These are phyloP conservation scores for Omphalotus guepiniiformis DNA, from an alignment of 768 basidiomycete genomes.

Conservation along the genomic window DNA sequence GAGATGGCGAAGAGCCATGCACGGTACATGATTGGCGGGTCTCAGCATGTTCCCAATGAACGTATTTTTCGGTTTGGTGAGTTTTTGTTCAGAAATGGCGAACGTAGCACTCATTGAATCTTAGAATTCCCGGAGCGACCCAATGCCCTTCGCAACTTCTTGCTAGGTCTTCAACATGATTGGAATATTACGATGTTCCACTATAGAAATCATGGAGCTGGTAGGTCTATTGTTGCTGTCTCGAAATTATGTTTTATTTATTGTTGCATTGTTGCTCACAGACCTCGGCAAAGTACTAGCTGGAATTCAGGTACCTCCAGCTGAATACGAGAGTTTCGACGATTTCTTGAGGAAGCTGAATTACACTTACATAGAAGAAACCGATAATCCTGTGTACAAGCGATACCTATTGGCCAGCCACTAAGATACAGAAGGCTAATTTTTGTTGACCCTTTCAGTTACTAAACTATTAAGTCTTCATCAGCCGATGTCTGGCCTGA, in stretches of 20 bases:
- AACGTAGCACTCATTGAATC: slow-evolving; percentile 4
- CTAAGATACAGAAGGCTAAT: no score
- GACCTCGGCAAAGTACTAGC: slow-evolving; percentile 92
- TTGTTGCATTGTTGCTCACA: slow-evolving; percentile 21
- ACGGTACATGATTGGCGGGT: slow-evolving; percentile 92
- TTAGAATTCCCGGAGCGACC: slow-evolving; percentile 96
- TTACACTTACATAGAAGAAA: slow-evolving; percentile 92
- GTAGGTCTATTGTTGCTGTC: slow-evolving; percentile 39
- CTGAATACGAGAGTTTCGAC: slow-evolving; percentile 64
- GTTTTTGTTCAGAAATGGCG: slow-evolving; percentile 24
- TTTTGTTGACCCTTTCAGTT: no score
- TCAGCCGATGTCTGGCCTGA: no score
- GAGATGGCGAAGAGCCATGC: slow-evolving; percentile 95
- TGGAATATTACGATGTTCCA: slow-evolving; percentile 99
- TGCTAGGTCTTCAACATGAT: slow-evolving; percentile 71
- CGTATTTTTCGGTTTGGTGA: slow-evolving; percentile 89
- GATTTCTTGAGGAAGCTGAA: slow-evolving; percentile 73
- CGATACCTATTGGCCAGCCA: no score
- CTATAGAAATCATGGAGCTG: slow-evolving; percentile 96
- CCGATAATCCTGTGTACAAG: slow-evolving; percentile 80
- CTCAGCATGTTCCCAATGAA: slow-evolving; percentile 73
- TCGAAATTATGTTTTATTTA: background rate
- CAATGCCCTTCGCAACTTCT: slow-evolving; percentile 85
- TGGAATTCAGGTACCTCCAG: slow-evolving; percentile 84
- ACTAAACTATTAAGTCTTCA: no score